Base-by-base conservation (phyloP, 257 asterid species). In the Ilex asprella region DNA sequence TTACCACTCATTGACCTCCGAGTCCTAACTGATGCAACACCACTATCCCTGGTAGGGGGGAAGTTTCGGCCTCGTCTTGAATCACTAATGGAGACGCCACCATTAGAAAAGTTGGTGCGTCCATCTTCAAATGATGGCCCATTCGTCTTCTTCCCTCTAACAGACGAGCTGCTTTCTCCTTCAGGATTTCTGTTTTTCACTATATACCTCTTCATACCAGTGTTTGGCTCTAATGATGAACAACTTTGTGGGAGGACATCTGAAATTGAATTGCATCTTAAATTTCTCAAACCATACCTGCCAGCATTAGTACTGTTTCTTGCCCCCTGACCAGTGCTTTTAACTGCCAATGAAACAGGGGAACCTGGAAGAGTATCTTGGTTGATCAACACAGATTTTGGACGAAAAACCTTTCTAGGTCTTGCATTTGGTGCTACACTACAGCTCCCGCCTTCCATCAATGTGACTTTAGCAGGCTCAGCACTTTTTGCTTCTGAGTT, bases 141-240 rank as follows among this genome's bases (percentile, higher is more conserved):
- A 12, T 43, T 59, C 9, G 35, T 56, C 74, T 68, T 66, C 67
- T 78, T 79, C 63, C 80, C 90, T 66, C 68, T 59, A 51, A 53
- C 54, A 54, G 89, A 73, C 6, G 69, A 71, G 65, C 84, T 78
- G 69, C 78, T 84, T 75, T 81, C 94, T 55, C 80, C 76, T 63
- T 73, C 95, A 3, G 78, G 67, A 59, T 67, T 74, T 71, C 79
- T 76, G 68, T 67, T 84, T 67, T 66, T 86, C 55, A 73, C 44
- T 39, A 67, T 32, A 54, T 63, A 80, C 70, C 69, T 80, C 57
- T 16, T 53, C 58, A 61, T 56, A 27, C 27, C 57, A 58, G 73
- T 64, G 44, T 76, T 81, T n/a, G 89, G 56, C 54, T 84, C 76
- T 14, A 64, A 70, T 12, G 73, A 54, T 12, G 84, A 64, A 67